Evolutionary conservation across 768 basidiomycete genomes (phyloP).

Genomic region (Dioszegia hungarica): DNA sequence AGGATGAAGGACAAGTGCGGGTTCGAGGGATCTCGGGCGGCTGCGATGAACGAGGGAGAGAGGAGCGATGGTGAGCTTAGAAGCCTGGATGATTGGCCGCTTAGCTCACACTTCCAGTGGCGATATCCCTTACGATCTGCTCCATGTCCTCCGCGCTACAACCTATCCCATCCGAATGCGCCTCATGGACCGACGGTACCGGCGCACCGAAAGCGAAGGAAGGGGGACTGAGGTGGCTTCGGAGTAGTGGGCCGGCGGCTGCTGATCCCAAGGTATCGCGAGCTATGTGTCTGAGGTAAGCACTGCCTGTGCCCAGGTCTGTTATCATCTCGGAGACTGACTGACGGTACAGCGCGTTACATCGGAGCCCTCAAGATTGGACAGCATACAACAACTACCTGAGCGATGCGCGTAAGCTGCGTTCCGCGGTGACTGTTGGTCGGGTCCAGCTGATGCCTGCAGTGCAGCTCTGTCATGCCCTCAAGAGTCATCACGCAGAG

Average conservation of each 20-base stretch:
- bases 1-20: conserved; percentile 1
- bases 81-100: background rate
- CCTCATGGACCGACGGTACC: conserved; percentile 14
- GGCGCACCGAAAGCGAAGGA: background rate
- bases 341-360: conserved; percentile 25
- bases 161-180: conserved; percentile 35
- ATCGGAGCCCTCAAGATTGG: conserved; percentile 48
- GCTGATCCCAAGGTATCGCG: conserved; percentile 9
- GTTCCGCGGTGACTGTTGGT: no score
- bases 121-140: conserved; percentile 43
- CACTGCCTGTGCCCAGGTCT: background rate
- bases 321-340: background rate
- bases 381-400: conserved; percentile 42
- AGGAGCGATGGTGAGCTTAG: conserved; percentile 13
- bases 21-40: background rate
- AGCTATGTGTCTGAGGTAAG: conserved; percentile 18
- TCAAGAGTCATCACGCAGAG: conserved; percentile 24
- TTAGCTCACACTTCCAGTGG: conserved; percentile 22
- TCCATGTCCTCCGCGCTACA: conserved; percentile 39
- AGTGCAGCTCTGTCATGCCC: conserved; percentile 42
- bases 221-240: background rate
- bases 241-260: background rate
- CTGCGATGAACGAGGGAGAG: background rate
- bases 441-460: background rate
- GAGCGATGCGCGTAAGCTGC: conserved; percentile 38